Evolutionary conservation across 1,284 basidiomycete genomes (phyloP), one percentile per base, ranked within the genome.

Genomic region (Ceratobasidium sp.): DNA sequence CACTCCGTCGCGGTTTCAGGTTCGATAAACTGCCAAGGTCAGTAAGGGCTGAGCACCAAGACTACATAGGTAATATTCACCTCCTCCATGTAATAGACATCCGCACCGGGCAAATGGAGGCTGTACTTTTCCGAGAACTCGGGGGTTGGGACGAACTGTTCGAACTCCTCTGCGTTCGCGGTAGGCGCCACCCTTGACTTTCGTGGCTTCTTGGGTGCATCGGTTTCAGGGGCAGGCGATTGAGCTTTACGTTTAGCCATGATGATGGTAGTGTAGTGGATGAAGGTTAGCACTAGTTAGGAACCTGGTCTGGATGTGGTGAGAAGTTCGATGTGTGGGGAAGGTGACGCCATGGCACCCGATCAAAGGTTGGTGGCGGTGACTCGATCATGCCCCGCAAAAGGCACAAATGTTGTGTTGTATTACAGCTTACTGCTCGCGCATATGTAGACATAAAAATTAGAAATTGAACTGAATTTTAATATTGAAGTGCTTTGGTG

Each of bases 51-150:
- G 64, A 62, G 67, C 29, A 72, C 14, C 33, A 27, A 33, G 31
- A 29, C 15, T 51, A n/a, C 24, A 53, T 50, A 22, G n/a, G n/a
- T n/a, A n/a, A n/a, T n/a, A 75, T 79, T 47, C 72, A 83, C 83
- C 65, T 83, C 77, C 8, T 81, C 79, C 63, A 83, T 79, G 77
- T 84, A 85, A 78, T 79, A 83, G 14, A 84, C 80, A 51, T 85
- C 83, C 0, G 80, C 84, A 27, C 81, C 82, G 33, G 81, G 65
- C 2, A 78, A 75, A 9, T 79, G 71, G 5, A 80, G 48, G 17
- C 76, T 75, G 71, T 79, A 81, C 27, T 71, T 54, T 45, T 77
- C 74, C 7, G 79, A 76, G 71, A 81, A 81, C 19, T 72, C 74
- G 1, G 73, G 29, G 36, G 69, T 62, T 5, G 80, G 77, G 19